These are phyloP conservation scores for Lactarius sanguifluus DNA, from an alignment of 768 basidiomycete species.

Conservation along the genomic window DNA sequence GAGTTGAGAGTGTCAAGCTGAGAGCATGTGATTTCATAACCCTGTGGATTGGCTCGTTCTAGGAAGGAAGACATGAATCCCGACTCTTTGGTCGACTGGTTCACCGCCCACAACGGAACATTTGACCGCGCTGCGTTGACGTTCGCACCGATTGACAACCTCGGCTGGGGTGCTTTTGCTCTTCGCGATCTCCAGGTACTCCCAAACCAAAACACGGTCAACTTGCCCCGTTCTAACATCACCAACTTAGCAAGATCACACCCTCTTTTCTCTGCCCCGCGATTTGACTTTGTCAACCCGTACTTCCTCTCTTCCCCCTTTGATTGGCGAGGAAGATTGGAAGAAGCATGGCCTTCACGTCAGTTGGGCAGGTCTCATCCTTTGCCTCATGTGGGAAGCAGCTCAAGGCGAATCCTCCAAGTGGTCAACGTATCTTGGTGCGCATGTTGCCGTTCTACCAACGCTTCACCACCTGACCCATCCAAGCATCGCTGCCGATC, in stretches of 20 bases:
- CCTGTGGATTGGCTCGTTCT: neutral
- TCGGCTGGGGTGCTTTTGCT: slow-evolving; percentile 74
- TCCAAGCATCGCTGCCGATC: slow-evolving; percentile 62
- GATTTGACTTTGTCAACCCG: slow-evolving; percentile 72
- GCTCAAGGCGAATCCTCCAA: slow-evolving; percentile 58
- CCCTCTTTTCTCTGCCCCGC: slow-evolving; percentile 82
- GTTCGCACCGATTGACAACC: slow-evolving; percentile 44
- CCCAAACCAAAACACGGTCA: slow-evolving; percentile 28
- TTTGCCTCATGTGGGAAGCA: slow-evolving; percentile 96
- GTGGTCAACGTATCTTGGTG: slow-evolving; percentile 75
- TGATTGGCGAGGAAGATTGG: slow-evolving; percentile 68
- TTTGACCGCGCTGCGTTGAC: slow-evolving; percentile 40
- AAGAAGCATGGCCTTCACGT: slow-evolving; percentile 52
- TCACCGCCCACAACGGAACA: slow-evolving; percentile 48
- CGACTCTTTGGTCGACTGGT: slow-evolving; percentile 49
- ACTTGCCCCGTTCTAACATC: slow-evolving; percentile 11
- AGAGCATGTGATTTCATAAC: neutral
- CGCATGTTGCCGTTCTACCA: slow-evolving; percentile 29
- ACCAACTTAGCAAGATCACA: slow-evolving; percentile 60
- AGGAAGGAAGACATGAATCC: neutral
- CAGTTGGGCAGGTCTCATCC: slow-evolving; percentile 86
- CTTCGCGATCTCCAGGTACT: slow-evolving; percentile 65
- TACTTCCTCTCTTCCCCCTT: slow-evolving; percentile 63
- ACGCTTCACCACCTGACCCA: neutral
- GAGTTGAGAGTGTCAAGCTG: neutral